Conservation (phyloP, 2,329 filamentous ascomycete genomes). For the Diaporthe vaccinii region DNA sequence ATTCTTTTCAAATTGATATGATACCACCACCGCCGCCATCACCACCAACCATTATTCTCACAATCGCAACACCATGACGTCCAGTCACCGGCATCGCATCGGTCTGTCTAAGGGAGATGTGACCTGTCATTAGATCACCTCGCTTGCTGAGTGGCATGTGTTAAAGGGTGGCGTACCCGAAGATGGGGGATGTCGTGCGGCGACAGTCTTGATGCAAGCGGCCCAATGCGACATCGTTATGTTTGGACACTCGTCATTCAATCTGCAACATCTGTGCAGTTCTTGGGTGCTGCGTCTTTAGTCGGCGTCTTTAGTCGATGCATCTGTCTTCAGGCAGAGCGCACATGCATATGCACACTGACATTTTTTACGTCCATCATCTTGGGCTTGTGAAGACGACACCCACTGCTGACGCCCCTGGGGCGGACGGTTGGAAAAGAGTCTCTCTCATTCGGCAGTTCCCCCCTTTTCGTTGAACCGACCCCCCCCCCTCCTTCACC, state of each 20-base stretch:
- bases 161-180: conserved; percentile 7
- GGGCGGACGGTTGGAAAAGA: neutral
- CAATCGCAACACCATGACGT: neutral
- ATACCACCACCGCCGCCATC: conserved; percentile 6
- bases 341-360: neutral
- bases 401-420: neutral
- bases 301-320: neutral
- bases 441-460: neutral
- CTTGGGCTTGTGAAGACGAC: conserved; percentile 1
- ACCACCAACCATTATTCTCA: neutral
- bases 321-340: neutral
- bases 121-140: conserved; percentile 10
- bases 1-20: conserved; percentile 24
- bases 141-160: neutral
- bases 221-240: neutral
- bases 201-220: neutral
- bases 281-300: neutral
- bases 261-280: conserved; percentile 13
- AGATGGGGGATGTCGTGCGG: too few species aligned
- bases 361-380: neutral
- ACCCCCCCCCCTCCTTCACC: neutral
- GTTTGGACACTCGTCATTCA: neutral
- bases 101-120: neutral
- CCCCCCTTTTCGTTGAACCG: neutral
- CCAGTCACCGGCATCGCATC: neutral